Evolutionary conservation across 2,329 filamentous ascomycete genomes (phyloP), one percentile per base, ranked within the genome.

Genomic region (Amesomyces nigricolor): DNA sequence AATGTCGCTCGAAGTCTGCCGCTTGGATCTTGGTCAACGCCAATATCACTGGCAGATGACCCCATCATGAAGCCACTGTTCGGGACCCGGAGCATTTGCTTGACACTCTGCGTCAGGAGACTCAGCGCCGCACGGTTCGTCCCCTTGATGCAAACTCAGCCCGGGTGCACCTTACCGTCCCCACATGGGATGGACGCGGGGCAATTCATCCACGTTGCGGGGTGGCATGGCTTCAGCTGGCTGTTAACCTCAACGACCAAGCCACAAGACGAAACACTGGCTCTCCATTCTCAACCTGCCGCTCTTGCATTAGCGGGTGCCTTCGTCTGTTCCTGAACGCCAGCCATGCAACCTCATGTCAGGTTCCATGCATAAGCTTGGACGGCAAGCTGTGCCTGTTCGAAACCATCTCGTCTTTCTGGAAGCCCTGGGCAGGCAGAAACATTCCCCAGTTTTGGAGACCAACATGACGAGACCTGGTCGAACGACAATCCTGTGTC

Each of bases 261-360:
- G 55, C 52, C 47, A 38, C 42, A 37, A 51, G 51, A 35, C 51
- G 52, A 56, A 53, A 57, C 59, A 38, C 56, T 30, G 32, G 16
- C 47, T 43, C 16, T 26, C 46, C 39, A 14, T 45, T 56, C 40
- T 62, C 45, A 16, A 54, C 56, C 53, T 58, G 58, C 61, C 60
- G 60, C 58, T 57, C 58, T 51, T 61, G 61, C 62, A 63, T 62
- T 62, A 62, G 58, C 51, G 58, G 51, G 45, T 56, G 39, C 19
- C 26, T 53, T 54, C n/a, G 49, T 35, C 48, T 53, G 61, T 63
- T 57, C 62, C 62, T 63, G 61, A 63, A 60, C 57, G 55, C 54
- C 54, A 38, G 47, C 52, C 56, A 57, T 61, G 61, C 43, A 50
- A 37, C 48, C 30, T 13, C 40, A 44, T 51, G 46, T 35, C 29